phyloP scores from a whole-genome alignment of 2,329 filamentous ascomycete species.

The Alternaria sp. region DNA sequence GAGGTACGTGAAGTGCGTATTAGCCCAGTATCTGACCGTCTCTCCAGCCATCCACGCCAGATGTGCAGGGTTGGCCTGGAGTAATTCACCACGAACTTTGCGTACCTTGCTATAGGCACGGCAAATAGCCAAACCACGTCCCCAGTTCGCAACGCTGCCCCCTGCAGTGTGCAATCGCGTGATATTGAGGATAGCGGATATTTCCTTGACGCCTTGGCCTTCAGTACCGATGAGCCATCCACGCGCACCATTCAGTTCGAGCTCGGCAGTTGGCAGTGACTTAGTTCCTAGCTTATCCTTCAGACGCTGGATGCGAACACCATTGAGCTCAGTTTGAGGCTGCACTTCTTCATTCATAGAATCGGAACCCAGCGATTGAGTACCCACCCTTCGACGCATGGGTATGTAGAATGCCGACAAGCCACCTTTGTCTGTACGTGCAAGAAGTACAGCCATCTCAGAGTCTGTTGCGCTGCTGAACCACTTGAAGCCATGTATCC shows the following conservation, averaged over 20 bases:
- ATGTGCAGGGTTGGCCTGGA: slow-evolving; percentile 65
- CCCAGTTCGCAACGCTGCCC: slow-evolving; percentile 62
- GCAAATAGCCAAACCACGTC: slow-evolving; percentile 66
- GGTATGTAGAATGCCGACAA: slow-evolving; percentile 73
- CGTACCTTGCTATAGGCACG: slow-evolving; percentile 68
- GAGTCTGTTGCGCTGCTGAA: slow-evolving; percentile 74
- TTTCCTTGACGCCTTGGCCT: slow-evolving; percentile 73
- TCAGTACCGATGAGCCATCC: slow-evolving; percentile 70
- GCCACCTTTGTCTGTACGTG: slow-evolving; percentile 62
- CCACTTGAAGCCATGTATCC: slow-evolving; percentile 75
- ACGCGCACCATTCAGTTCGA: slow-evolving; percentile 60
- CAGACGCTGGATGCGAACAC: slow-evolving; percentile 72
- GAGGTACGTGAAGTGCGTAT: slow-evolving; percentile 66
- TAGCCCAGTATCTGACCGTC: slow-evolving; percentile 64
- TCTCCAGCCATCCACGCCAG: slow-evolving; percentile 66
- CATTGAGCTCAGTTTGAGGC: slow-evolving; percentile 64
- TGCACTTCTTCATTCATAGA: slow-evolving; percentile 25
- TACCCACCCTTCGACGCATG: slow-evolving; percentile 57
- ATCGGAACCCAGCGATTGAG: slow-evolving; percentile 3
- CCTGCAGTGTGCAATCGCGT: slow-evolving; percentile 68
- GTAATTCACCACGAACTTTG: slow-evolving; percentile 57
- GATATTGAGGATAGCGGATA: slow-evolving; percentile 73
- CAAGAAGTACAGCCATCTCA: slow-evolving; percentile 71
- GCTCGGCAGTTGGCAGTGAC: slow-evolving; percentile 75
- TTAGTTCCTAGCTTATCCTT: slow-evolving; percentile 79